These are phyloP conservation scores for Salinomyces thailandicus DNA, from an alignment of 2,329 filamentous ascomycete species.

Conservation along the genomic window DNA sequence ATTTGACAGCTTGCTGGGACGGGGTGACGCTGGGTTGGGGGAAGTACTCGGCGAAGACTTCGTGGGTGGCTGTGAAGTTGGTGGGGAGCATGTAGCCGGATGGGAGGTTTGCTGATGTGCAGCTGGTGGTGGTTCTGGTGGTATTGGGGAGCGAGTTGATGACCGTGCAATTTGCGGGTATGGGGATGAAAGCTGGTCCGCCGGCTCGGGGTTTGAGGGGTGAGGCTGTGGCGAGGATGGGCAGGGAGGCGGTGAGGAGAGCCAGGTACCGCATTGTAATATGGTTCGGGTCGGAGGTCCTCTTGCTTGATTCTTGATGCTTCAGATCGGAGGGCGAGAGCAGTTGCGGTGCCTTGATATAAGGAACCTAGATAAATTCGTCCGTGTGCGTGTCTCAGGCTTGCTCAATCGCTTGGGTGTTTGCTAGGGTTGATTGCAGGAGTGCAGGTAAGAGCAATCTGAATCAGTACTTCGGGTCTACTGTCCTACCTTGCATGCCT, in stretches of 20 bases:
- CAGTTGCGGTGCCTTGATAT: too few species aligned
- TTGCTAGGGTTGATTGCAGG: too few species aligned
- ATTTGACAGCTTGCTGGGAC: conserved; percentile 20
- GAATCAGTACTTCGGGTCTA: too few species aligned
- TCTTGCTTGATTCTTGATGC: too few species aligned
- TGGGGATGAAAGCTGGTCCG: conserved; percentile 24
- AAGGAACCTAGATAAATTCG: too few species aligned
- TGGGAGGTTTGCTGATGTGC: neutral
- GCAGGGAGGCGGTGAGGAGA: conserved; percentile 1
- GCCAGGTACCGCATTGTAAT: neutral
- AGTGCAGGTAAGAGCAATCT: too few species aligned
- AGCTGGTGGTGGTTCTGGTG: conserved; percentile 7
- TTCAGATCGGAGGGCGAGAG: too few species aligned
- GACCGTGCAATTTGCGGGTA: conserved; percentile 28
- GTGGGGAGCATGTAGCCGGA: conserved; percentile 20
- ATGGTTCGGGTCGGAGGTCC: too few species aligned
- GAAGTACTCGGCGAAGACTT: conserved; percentile 27
- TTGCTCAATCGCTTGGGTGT: too few species aligned
- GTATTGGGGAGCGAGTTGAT: conserved; percentile 20
- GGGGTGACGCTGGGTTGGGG: conserved; percentile 4
- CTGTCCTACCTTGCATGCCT: too few species aligned
- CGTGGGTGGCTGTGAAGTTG: conserved; percentile 16
- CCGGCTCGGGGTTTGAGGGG: conserved; percentile 22
- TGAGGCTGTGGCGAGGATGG: neutral
- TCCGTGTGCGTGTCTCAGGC: too few species aligned